These are phyloP conservation scores for Juncus effusus DNA, from an alignment of 176 grass and related monocot genomes.

Conservation along the genomic window DNA sequence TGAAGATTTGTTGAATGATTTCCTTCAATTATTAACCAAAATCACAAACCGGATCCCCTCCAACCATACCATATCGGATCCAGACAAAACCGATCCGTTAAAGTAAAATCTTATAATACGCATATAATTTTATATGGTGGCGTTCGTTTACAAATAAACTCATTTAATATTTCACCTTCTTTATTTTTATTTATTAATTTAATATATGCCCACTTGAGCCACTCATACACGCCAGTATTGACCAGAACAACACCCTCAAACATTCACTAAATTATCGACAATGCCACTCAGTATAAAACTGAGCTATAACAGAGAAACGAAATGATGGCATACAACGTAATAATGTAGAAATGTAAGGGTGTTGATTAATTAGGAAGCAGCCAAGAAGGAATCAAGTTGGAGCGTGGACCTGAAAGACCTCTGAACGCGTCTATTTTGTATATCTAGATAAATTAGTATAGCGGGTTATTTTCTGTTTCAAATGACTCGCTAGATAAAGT, in stretches of 20 bases:
- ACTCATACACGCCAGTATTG: conserved; percentile 24
- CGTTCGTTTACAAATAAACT: neutral
- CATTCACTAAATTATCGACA: neutral
- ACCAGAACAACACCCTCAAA: neutral
- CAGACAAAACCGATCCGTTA: neutral
- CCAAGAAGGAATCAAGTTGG: neutral
- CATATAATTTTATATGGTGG: neutral
- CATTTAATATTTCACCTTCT: conserved; percentile 14
- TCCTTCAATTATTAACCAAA: neutral
- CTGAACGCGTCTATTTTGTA: neutral
- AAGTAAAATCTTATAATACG: no score
- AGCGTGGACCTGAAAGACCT: conserved; percentile 18
- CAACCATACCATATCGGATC: neutral
- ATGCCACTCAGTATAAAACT: neutral
- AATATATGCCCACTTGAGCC: conserved; percentile 5
- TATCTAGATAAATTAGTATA: neutral
- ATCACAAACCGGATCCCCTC: neutral
- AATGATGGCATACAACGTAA: conserved; percentile 2
- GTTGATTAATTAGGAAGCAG: neutral
- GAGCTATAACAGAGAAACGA: neutral
- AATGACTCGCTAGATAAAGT: neutral
- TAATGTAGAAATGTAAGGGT: neutral
- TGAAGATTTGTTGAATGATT: no score
- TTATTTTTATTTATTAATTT: conserved; percentile 12
- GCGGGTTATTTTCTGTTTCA: no score